Evolutionary conservation across 2,329 filamentous ascomycete genomes (phyloP).

Genomic region (Colletotrichum trifolii): DNA sequence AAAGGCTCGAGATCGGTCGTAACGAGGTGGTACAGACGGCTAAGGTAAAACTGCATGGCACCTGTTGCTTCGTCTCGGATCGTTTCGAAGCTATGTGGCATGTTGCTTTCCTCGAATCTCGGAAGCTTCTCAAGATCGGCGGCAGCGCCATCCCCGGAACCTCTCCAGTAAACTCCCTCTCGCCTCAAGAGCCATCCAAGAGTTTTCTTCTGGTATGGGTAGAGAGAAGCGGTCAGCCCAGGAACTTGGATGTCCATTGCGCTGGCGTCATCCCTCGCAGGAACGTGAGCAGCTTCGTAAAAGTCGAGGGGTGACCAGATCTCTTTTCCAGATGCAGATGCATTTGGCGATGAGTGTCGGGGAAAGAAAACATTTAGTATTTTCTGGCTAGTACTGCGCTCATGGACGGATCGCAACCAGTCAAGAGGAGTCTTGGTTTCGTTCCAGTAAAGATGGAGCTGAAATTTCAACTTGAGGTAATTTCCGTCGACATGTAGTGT

Average conservation of each 20-base stretch:
- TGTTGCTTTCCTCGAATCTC: background rate
- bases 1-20: conserved; percentile 61
- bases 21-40: conserved; percentile 71
- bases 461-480: conserved; percentile 45
- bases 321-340: conserved; percentile 30
- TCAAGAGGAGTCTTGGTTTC: conserved; percentile 47
- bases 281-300: conserved; percentile 75
- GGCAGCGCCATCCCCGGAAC: conserved; percentile 33
- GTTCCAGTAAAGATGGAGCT: conserved; percentile 56
- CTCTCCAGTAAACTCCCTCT: conserved; percentile 68
- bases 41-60: conserved; percentile 62
- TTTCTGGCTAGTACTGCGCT: conserved; percentile 47
- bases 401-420: conserved; percentile 42
- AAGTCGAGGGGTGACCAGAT: conserved; percentile 66
- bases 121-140: conserved; percentile 38
- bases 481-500: conserved; percentile 43
- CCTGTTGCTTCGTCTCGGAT: conserved; percentile 4
- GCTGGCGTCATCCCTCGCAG: conserved; percentile 55
- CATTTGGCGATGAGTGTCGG: conserved; percentile 40
- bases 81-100: conserved; percentile 31
- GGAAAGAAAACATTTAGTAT: conserved; percentile 53
- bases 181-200: conserved; percentile 76
- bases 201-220: conserved; percentile 78
- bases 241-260: conserved; percentile 54
- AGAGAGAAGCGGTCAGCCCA: conserved; percentile 64